Base-by-base conservation (phyloP, 306 rosid genomes). In the Medicago arabica region DNA sequence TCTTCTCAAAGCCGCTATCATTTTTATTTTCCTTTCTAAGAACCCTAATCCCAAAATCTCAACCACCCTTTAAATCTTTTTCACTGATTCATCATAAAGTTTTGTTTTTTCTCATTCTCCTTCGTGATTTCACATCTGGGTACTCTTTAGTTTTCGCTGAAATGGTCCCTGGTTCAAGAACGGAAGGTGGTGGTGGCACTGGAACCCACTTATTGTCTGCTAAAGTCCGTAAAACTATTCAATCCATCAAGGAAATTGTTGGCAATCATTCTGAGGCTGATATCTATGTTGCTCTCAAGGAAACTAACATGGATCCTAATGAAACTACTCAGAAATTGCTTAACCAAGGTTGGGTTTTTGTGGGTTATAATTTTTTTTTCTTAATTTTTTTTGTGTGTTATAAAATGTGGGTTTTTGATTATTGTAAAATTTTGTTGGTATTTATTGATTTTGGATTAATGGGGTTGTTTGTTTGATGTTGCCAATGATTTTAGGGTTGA, bases 301-400 rank as follows among this genome's bases (percentile, higher is more conserved):
- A 96, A 74, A 63, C 84, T 28, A 77, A 92, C 86, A 96, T 96
- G 99, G 99, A 96, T 84, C 99, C 99, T 82, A 90, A 96, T 66
- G 99, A 96, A 81, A 90, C 99, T n/a, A 46, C 96, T n/a, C 96
- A 92, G 91, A 92, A 89, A 85, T 88, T 96, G 92, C 98, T 96
- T 49, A 80, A 83, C 87, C 99, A 96, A 90, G 99, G 99, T 96
- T 39, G 44, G 76, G 13, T 31, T 18, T 69, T 9, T n/a, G 31
- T 67, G 80, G 19, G 41, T 10, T 50, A 25, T 17, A 36, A 31
- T 60, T 65, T 60, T 47, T 23, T 46, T 54, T 41, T 49, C 14
- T 13, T 75, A 60, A 23, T 41, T 9, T 8, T 11, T 51, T n/a
- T 3, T 14, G 21, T 13, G 9, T 17, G 67, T 1, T 38, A 6